Evolutionary conservation across 371 early-diverging fungal species (phyloP).

Genomic region (Mortierella sp.): DNA sequence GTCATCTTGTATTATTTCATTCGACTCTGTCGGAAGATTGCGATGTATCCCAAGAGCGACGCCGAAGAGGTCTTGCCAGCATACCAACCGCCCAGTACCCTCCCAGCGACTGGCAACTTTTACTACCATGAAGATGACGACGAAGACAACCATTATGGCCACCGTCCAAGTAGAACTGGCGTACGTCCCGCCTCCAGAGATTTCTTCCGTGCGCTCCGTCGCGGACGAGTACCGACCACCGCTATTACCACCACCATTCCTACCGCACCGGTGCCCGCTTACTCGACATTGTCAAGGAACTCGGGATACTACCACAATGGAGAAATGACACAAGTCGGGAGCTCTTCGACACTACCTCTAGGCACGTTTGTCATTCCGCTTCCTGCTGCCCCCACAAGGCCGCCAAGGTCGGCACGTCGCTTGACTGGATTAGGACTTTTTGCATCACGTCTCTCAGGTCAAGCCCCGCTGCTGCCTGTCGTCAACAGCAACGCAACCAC

Average conservation of each 20-base stretch:
- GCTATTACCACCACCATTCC: not conserved
- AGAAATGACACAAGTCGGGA: not conserved
- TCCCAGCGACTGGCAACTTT: not conserved
- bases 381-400: not conserved
- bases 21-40: not conserved
- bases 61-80: not conserved
- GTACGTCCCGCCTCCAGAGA: not conserved
- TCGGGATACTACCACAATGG: constrained; percentile 1
- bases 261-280: not conserved
- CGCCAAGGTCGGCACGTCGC: not conserved
- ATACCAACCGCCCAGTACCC: not conserved
- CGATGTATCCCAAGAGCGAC: not conserved
- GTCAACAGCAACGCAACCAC: not conserved
- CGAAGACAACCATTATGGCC: not conserved
- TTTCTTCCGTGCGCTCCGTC: not conserved
- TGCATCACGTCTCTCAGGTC: not conserved
- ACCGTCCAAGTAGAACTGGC: not conserved
- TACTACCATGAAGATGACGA: not conserved
- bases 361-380: constrained; percentile 1
- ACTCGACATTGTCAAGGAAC: not conserved
- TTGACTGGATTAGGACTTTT: not conserved
- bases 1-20: constrained; percentile 1
- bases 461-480: not conserved
- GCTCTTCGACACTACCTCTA: not conserved
- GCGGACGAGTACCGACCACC: not conserved